Evolutionary conservation across 768 basidiomycete species (phyloP).

Genomic region (Suillus plorans): DNA sequence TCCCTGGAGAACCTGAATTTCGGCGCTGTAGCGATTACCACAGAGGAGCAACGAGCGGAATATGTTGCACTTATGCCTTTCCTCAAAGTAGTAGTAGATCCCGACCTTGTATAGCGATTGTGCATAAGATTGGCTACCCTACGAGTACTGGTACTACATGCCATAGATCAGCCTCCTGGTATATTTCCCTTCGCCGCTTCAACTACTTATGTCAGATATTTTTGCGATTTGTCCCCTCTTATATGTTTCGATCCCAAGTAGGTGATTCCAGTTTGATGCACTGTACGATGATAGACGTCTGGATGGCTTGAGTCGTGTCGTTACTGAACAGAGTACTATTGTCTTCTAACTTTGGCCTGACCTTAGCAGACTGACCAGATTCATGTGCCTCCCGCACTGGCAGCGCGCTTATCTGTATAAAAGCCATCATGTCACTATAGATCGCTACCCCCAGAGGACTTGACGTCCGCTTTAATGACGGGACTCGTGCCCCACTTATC

Average conservation of each 20-base stretch:
- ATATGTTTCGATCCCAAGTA: too few species aligned
- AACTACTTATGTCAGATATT: too few species aligned
- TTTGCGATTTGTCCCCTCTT: too few species aligned
- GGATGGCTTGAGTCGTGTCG: background rate
- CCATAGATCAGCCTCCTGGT: too few species aligned
- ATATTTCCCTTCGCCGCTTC: too few species aligned
- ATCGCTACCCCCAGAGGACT: slow-evolving; percentile 17
- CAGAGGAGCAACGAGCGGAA: slow-evolving; percentile 13
- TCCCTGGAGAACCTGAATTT: slow-evolving; percentile 21
- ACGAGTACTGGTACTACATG: background rate
- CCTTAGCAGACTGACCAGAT: background rate
- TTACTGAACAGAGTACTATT: background rate
- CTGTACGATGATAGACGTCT: too few species aligned
- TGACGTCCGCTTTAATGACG: slow-evolving; percentile 40
- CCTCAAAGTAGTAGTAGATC: slow-evolving; percentile 7
- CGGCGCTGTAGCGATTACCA: slow-evolving; percentile 10
- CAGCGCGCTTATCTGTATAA: background rate
- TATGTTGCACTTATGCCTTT: slow-evolving; percentile 18
- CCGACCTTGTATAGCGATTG: background rate
- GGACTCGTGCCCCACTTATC: slow-evolving; percentile 32
- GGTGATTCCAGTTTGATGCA: too few species aligned
- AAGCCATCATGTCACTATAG: background rate
- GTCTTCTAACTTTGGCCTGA: background rate
- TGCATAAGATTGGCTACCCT: background rate
- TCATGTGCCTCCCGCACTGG: background rate